A percentile compares a stretch with the other conserved stretches of the same genome.
phyloP scores from a whole-genome alignment of 192 early-diverging fungal genomes.

The Geranomyces variabilis region DNA sequence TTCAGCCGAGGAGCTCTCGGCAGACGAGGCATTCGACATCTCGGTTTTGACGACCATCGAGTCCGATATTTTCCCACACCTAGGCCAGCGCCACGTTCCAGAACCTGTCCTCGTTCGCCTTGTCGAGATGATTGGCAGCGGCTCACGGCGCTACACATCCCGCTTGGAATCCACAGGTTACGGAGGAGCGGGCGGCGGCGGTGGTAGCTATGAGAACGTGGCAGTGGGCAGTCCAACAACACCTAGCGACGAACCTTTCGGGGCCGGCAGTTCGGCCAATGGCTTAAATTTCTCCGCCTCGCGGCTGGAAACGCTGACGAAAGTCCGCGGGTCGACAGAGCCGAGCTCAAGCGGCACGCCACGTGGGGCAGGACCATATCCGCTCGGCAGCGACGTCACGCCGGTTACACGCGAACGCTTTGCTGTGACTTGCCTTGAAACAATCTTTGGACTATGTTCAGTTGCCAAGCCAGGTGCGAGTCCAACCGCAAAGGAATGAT shows the following conservation, averaged over 20 bases:
- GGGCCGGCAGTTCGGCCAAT: neutral
- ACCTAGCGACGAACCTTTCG: neutral
- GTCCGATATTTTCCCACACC: slow-evolving; percentile 66
- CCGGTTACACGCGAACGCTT: slow-evolving; percentile 68
- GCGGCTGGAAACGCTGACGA: neutral
- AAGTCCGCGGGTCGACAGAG: neutral
- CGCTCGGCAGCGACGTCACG: slow-evolving; percentile 52
- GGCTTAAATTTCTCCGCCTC: neutral
- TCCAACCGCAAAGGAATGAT: no score
- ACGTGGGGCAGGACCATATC: neutral
- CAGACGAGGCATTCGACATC: slow-evolving; percentile 76
- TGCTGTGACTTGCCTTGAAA: slow-evolving; percentile 65
- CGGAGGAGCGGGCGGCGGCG: neutral
- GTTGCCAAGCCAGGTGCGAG: slow-evolving; percentile 25
- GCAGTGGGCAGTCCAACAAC: neutral
- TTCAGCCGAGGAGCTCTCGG: slow-evolving; percentile 63
- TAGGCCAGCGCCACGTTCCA: slow-evolving; percentile 68
- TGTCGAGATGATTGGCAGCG: slow-evolving; percentile 61
- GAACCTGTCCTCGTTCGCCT: slow-evolving; percentile 57
- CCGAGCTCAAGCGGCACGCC: neutral
- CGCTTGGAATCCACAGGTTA: slow-evolving; percentile 24
- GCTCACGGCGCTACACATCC: slow-evolving; percentile 48
- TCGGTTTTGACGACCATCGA: slow-evolving; percentile 67
- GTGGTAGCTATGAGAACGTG: neutral
- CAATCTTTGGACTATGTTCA: slow-evolving; percentile 70